Evolutionary conservation across 192 early-diverging fungal species (phyloP).

Genomic region (Umbelopsis sp.): DNA sequence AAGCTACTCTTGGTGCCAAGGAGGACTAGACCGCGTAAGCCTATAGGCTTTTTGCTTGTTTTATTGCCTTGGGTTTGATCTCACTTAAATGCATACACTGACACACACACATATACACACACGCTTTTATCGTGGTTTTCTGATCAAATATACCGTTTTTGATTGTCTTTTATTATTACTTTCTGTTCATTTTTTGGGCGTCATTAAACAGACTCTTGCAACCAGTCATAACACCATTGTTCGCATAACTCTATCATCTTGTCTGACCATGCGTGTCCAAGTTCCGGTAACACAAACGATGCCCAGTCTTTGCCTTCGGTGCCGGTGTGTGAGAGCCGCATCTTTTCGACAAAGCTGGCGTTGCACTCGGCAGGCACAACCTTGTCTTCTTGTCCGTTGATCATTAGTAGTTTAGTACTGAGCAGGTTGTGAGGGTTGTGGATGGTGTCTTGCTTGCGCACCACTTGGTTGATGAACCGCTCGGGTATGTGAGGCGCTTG

Average conservation of each 20-base stretch:
- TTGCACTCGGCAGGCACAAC: constrained; percentile 29
- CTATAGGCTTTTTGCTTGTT: no score
- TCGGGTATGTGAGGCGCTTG: constrained; percentile 22
- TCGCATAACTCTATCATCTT: constrained; percentile 26
- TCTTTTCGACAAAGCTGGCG: not conserved
- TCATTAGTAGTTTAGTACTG: constrained; percentile 26
- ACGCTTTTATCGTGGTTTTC: not conserved
- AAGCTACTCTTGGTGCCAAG: not conserved
- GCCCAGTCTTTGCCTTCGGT: constrained; percentile 27
- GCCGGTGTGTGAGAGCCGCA: not conserved
- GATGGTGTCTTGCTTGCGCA: not conserved
- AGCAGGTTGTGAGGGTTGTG: not conserved
- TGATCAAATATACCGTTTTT: not conserved
- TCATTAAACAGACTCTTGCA: constrained; percentile 12
- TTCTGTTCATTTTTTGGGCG: not conserved
- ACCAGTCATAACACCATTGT: constrained; percentile 33
- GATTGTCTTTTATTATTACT: not conserved
- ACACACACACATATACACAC: no score
- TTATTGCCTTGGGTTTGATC: no score
- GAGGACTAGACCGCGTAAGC: not conserved
- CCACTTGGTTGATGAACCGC: constrained; percentile 19
- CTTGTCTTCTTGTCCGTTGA: constrained; percentile 28
- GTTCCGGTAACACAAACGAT: constrained; percentile 13
- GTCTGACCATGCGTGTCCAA: constrained; percentile 38
- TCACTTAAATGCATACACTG: not conserved